These are phyloP conservation scores for Scedosporium boydii DNA, from an alignment of 2,329 filamentous ascomycete species.

Conservation along the genomic window DNA sequence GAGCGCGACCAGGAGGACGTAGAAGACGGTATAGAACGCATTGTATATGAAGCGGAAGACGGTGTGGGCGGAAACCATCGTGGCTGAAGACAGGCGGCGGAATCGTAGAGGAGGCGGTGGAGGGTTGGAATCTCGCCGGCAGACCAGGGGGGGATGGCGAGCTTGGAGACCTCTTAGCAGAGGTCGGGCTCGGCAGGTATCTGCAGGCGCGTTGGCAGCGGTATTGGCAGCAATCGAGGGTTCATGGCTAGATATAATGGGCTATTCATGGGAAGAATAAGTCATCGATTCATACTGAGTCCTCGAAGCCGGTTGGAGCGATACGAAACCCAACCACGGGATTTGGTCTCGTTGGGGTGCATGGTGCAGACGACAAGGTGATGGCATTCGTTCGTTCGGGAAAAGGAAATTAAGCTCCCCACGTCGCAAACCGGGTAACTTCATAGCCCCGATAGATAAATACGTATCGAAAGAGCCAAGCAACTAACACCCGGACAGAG, in stretches of 20 bases:
- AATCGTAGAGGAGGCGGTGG: conserved; percentile 10
- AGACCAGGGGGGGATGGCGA: neutral
- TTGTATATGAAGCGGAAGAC: conserved; percentile 76
- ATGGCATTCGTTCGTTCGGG: too few relatives aligned
- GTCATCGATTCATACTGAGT: neutral
- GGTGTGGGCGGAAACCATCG: conserved; percentile 33
- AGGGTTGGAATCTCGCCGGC: neutral
- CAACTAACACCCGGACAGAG: too few relatives aligned
- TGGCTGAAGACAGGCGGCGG: conserved; percentile 6
- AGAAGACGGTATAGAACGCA: conserved; percentile 66
- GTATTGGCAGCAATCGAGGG: conserved; percentile 3
- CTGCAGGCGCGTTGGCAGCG: neutral
- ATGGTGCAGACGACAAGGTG: too few relatives aligned
- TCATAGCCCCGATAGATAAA: neutral
- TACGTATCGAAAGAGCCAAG: neutral
- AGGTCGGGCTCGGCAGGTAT: neutral
- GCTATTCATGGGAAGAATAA: conserved; percentile 4
- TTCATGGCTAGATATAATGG: neutral
- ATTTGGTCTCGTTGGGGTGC: too few relatives aligned
- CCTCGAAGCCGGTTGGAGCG: neutral
- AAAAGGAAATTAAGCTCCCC: too few relatives aligned
- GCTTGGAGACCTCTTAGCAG: neutral
- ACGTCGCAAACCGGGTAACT: neutral
- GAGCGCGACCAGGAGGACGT: conserved; percentile 61
- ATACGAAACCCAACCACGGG: neutral